phyloP scores from a whole-genome alignment of 331 rosid genomes.

The Malus hybrid region DNA sequence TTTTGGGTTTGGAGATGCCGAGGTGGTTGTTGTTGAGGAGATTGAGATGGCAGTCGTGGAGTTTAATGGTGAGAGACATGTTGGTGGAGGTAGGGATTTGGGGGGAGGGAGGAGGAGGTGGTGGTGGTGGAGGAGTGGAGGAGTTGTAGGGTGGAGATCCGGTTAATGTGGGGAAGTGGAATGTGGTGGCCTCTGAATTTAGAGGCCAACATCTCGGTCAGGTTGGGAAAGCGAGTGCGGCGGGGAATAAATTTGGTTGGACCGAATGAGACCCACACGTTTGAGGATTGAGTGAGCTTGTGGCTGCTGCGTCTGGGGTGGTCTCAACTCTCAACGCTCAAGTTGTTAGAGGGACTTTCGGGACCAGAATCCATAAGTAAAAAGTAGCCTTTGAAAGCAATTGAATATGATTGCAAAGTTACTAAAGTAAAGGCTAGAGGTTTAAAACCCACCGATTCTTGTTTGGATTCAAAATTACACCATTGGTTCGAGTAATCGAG shows the following conservation, averaged over 20 bases:
- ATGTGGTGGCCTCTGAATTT: conserved; percentile 7
- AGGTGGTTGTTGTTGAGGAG: conserved; percentile 3
- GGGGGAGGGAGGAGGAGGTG: conserved; percentile 12
- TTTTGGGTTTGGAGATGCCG: conserved; percentile 12
- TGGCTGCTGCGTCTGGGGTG: background rate
- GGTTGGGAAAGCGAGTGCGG: background rate
- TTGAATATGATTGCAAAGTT: background rate
- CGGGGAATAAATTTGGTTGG: background rate
- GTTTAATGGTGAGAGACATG: conserved; percentile 38
- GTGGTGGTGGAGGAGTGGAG: background rate
- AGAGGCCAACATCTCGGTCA: conserved; percentile 29
- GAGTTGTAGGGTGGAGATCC: conserved; percentile 4
- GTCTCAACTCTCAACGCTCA: no score
- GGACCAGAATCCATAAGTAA: background rate
- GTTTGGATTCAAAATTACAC: no score
- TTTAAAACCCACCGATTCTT: no score
- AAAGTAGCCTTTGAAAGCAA: background rate
- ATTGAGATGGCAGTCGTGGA: conserved; percentile 27
- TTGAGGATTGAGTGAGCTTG: background rate
- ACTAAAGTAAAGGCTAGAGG: background rate
- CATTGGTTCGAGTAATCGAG: no score
- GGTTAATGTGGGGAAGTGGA: conserved; percentile 26
- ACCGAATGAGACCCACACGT: conserved; percentile 19
- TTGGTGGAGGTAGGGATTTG: conserved; percentile 3
- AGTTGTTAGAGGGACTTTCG: background rate